Conservation (phyloP, 2,329 filamentous ascomycete species). For the Fusarium newnesense region DNA sequence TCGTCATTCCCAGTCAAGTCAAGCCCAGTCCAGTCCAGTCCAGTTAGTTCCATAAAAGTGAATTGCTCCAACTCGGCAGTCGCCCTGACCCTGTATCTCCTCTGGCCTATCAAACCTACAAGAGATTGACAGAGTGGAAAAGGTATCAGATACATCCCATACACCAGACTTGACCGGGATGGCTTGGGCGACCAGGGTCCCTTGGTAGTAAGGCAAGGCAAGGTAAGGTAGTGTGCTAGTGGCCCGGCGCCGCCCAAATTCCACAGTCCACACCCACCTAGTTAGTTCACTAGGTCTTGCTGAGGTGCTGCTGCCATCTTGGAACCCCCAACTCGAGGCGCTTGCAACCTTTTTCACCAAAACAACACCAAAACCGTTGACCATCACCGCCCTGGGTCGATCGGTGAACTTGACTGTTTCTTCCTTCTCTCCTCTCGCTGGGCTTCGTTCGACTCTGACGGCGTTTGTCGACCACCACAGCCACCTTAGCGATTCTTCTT, state of each 20-base stretch:
- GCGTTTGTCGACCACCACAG: conserved; percentile 17
- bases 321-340: conserved; percentile 41
- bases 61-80: conserved; percentile 43
- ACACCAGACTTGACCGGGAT: conserved; percentile 16
- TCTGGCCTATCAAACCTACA: conserved; percentile 16
- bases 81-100: conserved; percentile 39
- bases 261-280: conserved; percentile 41
- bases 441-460: not conserved
- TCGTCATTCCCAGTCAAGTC: conserved; percentile 13
- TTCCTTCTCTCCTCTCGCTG: conserved; percentile 11
- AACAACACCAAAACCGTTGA: conserved; percentile 40
- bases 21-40: not conserved
- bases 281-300: not conserved
- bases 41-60: conserved; percentile 21
- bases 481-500: conserved; percentile 24
- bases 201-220: conserved; percentile 8
- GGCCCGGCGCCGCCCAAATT: conserved; percentile 41
- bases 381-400: conserved; percentile 41
- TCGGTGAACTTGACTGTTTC: conserved; percentile 26
- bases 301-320: conserved; percentile 14
- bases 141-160: conserved; percentile 32
- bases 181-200: conserved; percentile 23
- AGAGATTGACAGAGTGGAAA: conserved; percentile 12
- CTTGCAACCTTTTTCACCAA: conserved; percentile 46
- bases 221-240: conserved; percentile 19